These are phyloP conservation scores for Prunus yedoensis DNA, from an alignment of 331 rosid genomes.

Conservation along the genomic window DNA sequence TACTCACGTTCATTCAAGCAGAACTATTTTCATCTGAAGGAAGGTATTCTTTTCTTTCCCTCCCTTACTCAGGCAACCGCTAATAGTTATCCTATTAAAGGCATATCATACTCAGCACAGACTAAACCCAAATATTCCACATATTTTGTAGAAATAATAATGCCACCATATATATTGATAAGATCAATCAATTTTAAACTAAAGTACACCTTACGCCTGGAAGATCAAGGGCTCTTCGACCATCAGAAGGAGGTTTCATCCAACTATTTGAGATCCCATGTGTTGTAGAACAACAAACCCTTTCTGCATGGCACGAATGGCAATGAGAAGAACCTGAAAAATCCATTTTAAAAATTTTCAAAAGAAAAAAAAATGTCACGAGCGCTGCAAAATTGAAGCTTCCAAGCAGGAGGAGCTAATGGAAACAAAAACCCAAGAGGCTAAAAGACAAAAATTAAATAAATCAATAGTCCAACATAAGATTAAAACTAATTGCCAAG, in stretches of 20 bases:
- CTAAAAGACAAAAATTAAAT: neutral
- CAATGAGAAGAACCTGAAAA: conserved; percentile 26
- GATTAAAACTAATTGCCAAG: neutral
- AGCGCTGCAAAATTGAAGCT: neutral
- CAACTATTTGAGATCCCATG: conserved; percentile 50
- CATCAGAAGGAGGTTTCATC: conserved; percentile 49
- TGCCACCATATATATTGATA: neutral
- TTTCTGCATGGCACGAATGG: conserved; percentile 57
- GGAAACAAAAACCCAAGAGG: neutral
- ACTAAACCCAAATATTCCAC: neutral
- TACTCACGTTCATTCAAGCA: neutral
- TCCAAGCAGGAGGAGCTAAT: neutral
- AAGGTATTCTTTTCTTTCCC: neutral
- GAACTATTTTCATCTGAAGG: neutral
- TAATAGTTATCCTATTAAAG: neutral
- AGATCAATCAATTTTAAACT: neutral
- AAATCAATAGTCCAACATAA: neutral
- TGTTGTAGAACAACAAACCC: conserved; percentile 48
- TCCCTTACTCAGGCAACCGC: neutral
- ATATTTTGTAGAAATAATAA: neutral
- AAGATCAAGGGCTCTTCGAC: conserved; percentile 50
- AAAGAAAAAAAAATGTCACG: neutral
- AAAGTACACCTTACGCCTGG: conserved; percentile 46
- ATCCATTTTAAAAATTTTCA: conserved; percentile 13
- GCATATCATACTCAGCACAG: neutral